Conservation (phyloP, 192 early-diverging fungal genomes). For the Dissophora ornata region DNA sequence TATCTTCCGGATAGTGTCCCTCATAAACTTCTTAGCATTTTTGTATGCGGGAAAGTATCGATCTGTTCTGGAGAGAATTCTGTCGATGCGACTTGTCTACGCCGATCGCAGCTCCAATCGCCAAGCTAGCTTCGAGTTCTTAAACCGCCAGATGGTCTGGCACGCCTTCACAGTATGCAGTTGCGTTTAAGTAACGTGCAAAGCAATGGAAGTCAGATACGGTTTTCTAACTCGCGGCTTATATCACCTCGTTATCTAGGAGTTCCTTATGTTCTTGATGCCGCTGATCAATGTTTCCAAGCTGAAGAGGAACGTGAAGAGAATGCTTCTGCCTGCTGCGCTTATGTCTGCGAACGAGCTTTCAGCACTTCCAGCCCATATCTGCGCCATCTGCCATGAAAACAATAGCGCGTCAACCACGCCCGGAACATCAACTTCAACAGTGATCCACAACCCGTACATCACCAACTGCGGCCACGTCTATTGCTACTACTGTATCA, state of each 20-base stretch:
- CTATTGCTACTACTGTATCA: conserved; percentile 94
- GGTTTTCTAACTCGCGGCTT: too few species aligned
- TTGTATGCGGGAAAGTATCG: conserved; percentile 87
- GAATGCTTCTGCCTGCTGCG: conserved; percentile 60
- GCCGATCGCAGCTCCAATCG: conserved; percentile 77
- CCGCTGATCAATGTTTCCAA: conserved; percentile 81
- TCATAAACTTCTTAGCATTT: conserved; percentile 89
- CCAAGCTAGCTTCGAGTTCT: conserved; percentile 90
- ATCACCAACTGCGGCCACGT: conserved; percentile 84
- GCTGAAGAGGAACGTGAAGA: conserved; percentile 60
- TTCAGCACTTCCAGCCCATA: conserved; percentile 68
- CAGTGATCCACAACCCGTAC: conserved; percentile 76
- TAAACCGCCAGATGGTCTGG: conserved; percentile 95
- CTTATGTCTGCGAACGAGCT: conserved; percentile 55
- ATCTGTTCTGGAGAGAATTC: conserved; percentile 77
- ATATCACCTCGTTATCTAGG: too few species aligned
- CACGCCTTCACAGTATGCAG: conserved; percentile 85
- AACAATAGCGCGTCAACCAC: conserved; percentile 45
- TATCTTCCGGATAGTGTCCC: conserved; percentile 64
- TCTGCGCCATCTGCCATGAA: conserved; percentile 86
- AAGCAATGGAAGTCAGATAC: too few species aligned
- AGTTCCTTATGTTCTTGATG: conserved; percentile 89
- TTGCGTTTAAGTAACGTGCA: too few species aligned
- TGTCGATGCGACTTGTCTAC: conserved; percentile 88
- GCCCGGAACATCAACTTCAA: conserved; percentile 43